Evolutionary conservation across 176 grass and related monocot genomes (phyloP).

Genomic region (Bromus sterilis): DNA sequence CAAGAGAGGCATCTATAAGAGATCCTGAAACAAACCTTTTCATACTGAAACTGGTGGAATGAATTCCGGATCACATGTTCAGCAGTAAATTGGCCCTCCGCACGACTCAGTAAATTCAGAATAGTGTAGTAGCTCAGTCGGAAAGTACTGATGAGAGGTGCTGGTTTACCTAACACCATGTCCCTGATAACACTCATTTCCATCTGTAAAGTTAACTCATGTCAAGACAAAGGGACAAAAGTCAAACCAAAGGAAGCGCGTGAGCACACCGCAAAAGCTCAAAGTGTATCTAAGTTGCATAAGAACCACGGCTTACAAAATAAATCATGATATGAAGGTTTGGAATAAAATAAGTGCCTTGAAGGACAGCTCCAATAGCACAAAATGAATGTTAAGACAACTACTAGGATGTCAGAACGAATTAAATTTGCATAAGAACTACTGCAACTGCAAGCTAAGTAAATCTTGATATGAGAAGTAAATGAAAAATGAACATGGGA

Average conservation of each 20-base stretch:
- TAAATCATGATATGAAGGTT: conserved; percentile 6
- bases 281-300: background rate
- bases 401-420: background rate
- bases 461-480: background rate
- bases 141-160: conserved; percentile 92
- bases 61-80: conserved; percentile 97
- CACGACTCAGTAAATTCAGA: conserved; percentile 95
- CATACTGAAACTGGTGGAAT: conserved; percentile 98
- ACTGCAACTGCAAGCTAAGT: background rate
- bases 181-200: conserved; percentile 98
- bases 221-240: conserved; percentile 1
- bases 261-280: background rate
- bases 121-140: conserved; percentile 96
- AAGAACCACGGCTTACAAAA: background rate
- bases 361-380: background rate
- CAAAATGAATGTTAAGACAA: background rate
- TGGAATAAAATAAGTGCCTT: background rate
- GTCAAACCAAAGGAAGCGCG: background rate
- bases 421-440: background rate
- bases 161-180: conserved; percentile 94
- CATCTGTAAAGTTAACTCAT: conserved; percentile 53
- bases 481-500: background rate
- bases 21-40: conserved; percentile 58
- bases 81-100: conserved; percentile 96
- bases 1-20: conserved; percentile 20